Evolutionary conservation across 2,329 filamentous ascomycete genomes (phyloP).

Genomic region (Sporothrix globosa): DNA sequence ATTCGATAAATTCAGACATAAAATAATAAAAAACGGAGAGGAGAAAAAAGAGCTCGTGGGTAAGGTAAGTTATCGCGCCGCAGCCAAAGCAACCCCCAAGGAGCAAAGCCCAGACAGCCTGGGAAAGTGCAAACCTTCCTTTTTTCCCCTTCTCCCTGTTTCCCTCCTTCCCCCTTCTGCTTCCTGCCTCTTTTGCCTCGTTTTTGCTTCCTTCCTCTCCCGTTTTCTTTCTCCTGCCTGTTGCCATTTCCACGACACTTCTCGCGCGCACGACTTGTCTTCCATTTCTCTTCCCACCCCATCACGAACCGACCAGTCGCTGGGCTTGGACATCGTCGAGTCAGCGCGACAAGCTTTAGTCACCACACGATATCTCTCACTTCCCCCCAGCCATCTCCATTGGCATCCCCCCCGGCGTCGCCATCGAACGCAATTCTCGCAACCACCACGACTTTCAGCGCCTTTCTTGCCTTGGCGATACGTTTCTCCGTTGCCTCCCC

Average conservation of each 20-base stretch:
- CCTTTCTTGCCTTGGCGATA: background rate
- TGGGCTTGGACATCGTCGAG: slow-evolving; percentile 13
- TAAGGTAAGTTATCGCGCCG: slow-evolving; percentile 38
- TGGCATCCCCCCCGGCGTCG: background rate
- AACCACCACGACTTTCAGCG: background rate
- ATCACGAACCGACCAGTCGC: background rate
- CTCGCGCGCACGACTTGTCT: background rate
- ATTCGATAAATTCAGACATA: slow-evolving; percentile 28
- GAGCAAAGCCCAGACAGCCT: slow-evolving; percentile 34
- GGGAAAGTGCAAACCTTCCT: slow-evolving; percentile 33
- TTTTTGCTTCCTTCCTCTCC: slow-evolving; percentile 17
- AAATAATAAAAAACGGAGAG: slow-evolving; percentile 21
- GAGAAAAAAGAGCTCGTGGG: slow-evolving; percentile 36
- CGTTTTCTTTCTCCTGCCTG: slow-evolving; percentile 9
- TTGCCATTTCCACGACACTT: background rate
- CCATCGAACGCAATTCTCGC: background rate
- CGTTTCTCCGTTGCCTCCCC: background rate
- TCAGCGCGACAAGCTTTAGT: background rate
- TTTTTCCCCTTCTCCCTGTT: slow-evolving; percentile 18
- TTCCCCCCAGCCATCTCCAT: slow-evolving; percentile 17
- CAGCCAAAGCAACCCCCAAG: slow-evolving; percentile 37
- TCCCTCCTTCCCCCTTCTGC: slow-evolving; percentile 2
- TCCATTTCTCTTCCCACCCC: background rate
- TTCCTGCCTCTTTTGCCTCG: slow-evolving; percentile 18
- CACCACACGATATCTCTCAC: background rate